Conservation (phyloP, 2,329 filamentous ascomycete genomes). For the Fusarium sarcochroum region DNA sequence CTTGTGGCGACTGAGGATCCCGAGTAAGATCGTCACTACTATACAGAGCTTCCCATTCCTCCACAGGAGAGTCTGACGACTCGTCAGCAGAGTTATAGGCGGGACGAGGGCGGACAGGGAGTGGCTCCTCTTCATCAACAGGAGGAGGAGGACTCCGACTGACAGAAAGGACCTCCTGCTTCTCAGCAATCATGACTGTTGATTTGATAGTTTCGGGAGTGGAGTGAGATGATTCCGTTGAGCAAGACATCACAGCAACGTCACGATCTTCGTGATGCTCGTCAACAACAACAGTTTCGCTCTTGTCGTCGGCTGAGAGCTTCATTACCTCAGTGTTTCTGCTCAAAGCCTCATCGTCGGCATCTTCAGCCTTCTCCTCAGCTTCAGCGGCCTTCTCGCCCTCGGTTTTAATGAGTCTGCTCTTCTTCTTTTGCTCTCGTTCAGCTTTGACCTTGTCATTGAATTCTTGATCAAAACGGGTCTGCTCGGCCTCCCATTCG, state of each 20-base stretch:
- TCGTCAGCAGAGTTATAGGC: slow-evolving; percentile 65
- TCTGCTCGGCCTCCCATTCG: slow-evolving; percentile 48
- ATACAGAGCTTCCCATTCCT: slow-evolving; percentile 72
- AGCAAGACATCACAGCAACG: slow-evolving; percentile 47
- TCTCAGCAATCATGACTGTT: slow-evolving; percentile 43
- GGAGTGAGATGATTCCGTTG: slow-evolving; percentile 51
- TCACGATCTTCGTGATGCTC: slow-evolving; percentile 40
- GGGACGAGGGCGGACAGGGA: slow-evolving; percentile 41
- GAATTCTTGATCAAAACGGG: slow-evolving; percentile 47
- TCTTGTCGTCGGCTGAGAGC: slow-evolving; percentile 11
- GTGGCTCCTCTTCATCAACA: slow-evolving; percentile 33
- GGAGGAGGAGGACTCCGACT: slow-evolving; percentile 45
- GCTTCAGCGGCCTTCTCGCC: slow-evolving; percentile 41
- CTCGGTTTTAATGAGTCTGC: slow-evolving; percentile 35
- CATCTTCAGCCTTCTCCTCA: slow-evolving; percentile 29
- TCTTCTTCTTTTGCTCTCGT: slow-evolving; percentile 32
- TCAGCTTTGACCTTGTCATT: slow-evolving; percentile 47
- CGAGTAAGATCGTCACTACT: slow-evolving; percentile 70
- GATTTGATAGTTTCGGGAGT: slow-evolving; percentile 53
- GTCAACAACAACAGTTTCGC: slow-evolving; percentile 27
- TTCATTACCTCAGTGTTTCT: slow-evolving; percentile 33
- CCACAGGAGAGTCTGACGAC: slow-evolving; percentile 71
- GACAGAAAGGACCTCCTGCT: slow-evolving; percentile 53
- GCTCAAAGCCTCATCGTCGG: slow-evolving; percentile 44
- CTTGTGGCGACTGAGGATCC: slow-evolving; percentile 61